Conservation (phyloP, 2,329 filamentous ascomycete genomes). For the Berkeleyomyces rouxiae region DNA sequence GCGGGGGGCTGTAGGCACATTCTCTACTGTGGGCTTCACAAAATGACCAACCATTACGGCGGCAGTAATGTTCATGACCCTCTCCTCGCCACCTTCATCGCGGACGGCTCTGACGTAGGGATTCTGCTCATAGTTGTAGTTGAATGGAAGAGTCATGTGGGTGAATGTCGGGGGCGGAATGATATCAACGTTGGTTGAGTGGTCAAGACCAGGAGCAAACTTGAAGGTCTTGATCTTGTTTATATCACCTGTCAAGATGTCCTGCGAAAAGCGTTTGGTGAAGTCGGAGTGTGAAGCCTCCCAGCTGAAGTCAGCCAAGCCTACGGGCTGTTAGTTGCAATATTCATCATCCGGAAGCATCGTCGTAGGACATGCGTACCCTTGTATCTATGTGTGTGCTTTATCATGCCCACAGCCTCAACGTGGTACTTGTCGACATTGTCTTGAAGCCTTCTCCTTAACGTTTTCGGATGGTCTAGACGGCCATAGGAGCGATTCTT, state of each 20-base stretch:
- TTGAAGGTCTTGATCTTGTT: constrained; percentile 43
- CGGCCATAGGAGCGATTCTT: constrained; percentile 28
- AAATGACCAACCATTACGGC: constrained; percentile 44
- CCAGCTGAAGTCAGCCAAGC: constrained; percentile 74
- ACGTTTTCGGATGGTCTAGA: constrained; percentile 34
- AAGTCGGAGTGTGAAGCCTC: constrained; percentile 52
- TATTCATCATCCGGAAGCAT: background rate
- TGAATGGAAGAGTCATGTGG: constrained; percentile 57
- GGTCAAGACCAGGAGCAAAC: constrained; percentile 45
- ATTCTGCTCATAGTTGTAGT: constrained; percentile 74
- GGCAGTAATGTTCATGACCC: constrained; percentile 39
- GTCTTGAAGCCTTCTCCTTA: constrained; percentile 52
- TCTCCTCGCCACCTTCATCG: constrained; percentile 34
- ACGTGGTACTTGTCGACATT: constrained; percentile 50
- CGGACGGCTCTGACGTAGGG: constrained; percentile 50
- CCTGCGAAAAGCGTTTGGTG: constrained; percentile 52
- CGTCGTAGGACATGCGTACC: constrained; percentile 24
- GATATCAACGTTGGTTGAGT: constrained; percentile 46
- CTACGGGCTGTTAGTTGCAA: constrained; percentile 20
- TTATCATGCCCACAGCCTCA: constrained; percentile 55
- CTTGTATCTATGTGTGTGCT: constrained; percentile 74
- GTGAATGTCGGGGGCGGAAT: constrained; percentile 68
- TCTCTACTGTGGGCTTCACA: constrained; percentile 42
- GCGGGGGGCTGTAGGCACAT: constrained; percentile 44
- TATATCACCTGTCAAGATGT: constrained; percentile 53